Conservation (phyloP, 1,139 yeast species). For the Saccharomycopsis phalli region DNA sequence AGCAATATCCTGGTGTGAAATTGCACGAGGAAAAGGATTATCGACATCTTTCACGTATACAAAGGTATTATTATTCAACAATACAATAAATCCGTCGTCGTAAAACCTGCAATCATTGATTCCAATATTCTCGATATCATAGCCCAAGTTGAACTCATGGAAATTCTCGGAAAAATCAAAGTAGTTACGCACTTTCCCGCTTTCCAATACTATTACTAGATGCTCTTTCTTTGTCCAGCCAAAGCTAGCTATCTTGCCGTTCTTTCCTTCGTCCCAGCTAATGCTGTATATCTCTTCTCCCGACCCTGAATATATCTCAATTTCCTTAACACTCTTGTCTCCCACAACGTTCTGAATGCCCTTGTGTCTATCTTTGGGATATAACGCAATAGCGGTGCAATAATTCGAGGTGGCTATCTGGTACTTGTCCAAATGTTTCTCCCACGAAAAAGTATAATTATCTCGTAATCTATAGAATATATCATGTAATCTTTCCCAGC, state of each 20-base stretch:
- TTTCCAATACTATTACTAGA: constrained; percentile 50
- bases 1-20: constrained; percentile 19
- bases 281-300: constrained; percentile 22
- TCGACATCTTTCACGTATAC: constrained; percentile 28
- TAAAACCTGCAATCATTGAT: constrained; percentile 32
- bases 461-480: constrained; percentile 48
- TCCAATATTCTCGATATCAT: constrained; percentile 30
- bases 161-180: constrained; percentile 62
- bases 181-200: constrained; percentile 54
- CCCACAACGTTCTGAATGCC: background rate
- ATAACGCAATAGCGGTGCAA: constrained; percentile 24
- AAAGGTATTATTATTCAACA: constrained; percentile 29
- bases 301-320: constrained; percentile 19
- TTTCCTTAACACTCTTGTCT: constrained; percentile 1
- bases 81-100: constrained; percentile 31
- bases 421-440: too few relatives aligned
- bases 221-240: constrained; percentile 50
- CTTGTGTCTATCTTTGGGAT: constrained; percentile 10
- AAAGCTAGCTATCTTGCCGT: constrained; percentile 47
- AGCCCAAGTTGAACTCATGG: constrained; percentile 38
- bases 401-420: constrained; percentile 21
- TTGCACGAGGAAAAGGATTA: constrained; percentile 26
- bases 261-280: constrained; percentile 31
- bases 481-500: constrained; percentile 58
- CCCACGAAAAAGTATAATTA: constrained; percentile 32